These are phyloP conservation scores for Solanum rostratum DNA, from an alignment of 257 asterid genomes.

Conservation along the genomic window DNA sequence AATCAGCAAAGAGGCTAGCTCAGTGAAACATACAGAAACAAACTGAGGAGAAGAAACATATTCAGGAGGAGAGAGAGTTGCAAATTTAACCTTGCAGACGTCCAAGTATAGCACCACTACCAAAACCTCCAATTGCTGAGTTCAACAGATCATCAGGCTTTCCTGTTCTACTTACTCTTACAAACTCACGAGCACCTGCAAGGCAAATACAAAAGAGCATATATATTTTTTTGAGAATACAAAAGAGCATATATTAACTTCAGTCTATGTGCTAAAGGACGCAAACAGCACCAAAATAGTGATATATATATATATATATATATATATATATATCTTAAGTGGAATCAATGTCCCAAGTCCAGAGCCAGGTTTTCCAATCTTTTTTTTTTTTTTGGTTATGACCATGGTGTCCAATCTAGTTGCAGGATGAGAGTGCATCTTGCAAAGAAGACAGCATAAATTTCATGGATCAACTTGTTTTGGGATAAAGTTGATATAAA, in stretches of 20 bases:
- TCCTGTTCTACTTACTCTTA: conserved; percentile 67
- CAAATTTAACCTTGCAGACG: conserved; percentile 70
- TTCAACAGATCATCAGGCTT: conserved; percentile 79
- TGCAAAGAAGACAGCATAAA: neutral
- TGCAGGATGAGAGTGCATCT: neutral
- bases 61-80: neutral
- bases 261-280: neutral
- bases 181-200: conserved; percentile 83
- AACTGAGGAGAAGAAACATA: neutral
- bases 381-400: too few species aligned
- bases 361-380: neutral
- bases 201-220: neutral
- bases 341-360: neutral
- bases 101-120: conserved; percentile 87
- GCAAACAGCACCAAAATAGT: neutral
- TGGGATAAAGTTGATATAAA: neutral
- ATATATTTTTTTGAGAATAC: neutral
- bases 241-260: neutral
- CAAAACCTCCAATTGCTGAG: conserved; percentile 79
- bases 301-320: neutral
- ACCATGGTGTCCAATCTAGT: neutral
- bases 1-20: neutral
- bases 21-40: neutral
- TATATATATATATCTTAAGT: neutral
- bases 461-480: neutral